A percentile compares a stretch with the other conserved stretches of the same genome.
These are phyloP conservation scores for Cordyceps tenuipes DNA, from an alignment of 2,329 filamentous ascomycete species.

Conservation along the genomic window DNA sequence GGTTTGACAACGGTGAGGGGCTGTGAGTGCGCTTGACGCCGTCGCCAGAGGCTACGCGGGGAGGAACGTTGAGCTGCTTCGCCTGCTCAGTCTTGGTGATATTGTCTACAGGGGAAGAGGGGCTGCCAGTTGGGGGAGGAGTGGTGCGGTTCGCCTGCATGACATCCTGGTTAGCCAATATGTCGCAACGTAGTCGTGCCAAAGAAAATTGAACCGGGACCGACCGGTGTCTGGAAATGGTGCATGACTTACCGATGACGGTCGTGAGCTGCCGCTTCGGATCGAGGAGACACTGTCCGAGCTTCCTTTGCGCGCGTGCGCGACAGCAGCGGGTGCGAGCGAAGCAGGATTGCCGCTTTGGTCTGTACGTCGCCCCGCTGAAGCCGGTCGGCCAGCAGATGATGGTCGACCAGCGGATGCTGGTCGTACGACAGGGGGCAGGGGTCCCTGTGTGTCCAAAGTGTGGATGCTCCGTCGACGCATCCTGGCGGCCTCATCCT, in stretches of 20 bases:
- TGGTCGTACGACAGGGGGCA: constrained; percentile 30
- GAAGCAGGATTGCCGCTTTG: constrained; percentile 31
- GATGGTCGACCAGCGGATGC: constrained; percentile 19
- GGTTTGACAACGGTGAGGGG: constrained; percentile 68
- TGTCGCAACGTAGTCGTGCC: constrained; percentile 19
- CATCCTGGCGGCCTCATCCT: constrained; percentile 67
- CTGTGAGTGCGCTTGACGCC: constrained; percentile 55
- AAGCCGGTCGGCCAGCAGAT: constrained; percentile 17
- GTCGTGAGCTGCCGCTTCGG: constrained; percentile 50
- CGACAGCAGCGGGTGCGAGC: constrained; percentile 21
- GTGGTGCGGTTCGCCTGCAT: constrained; percentile 53
- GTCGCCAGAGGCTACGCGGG: constrained; percentile 57
- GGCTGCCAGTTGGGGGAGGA: constrained; percentile 43
- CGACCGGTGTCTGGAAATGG: constrained; percentile 13
- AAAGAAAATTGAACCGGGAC: constrained; percentile 16
- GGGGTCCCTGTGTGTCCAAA: constrained; percentile 30
- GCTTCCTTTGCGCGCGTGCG: constrained; percentile 44
- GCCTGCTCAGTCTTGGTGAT: constrained; percentile 43
- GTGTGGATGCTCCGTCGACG: constrained; percentile 76
- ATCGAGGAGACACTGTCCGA: constrained; percentile 56
- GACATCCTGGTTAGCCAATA: constrained; percentile 40
- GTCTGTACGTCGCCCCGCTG: constrained; percentile 20
- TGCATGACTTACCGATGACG: constrained; percentile 53
- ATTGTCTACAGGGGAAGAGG: constrained; percentile 43
- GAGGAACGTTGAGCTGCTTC: constrained; percentile 49